Conservation (phyloP, 2,329 filamentous ascomycete genomes). For the Aureobasidium sp. region DNA sequence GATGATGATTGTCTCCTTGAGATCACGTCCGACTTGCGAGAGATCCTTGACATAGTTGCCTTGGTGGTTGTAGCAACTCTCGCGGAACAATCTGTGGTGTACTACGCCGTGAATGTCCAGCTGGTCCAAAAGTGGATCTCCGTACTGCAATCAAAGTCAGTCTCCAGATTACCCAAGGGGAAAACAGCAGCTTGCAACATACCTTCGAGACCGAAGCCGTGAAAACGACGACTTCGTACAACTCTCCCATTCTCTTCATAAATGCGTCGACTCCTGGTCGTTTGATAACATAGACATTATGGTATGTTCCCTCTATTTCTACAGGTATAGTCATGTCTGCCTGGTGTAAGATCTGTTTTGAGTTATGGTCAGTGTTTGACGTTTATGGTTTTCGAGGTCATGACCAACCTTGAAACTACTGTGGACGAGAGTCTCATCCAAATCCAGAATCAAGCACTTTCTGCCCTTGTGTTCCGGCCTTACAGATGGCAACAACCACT, state of each 20-base stretch:
- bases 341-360: conserved; percentile 80
- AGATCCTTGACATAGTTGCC: conserved; percentile 99
- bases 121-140: conserved; percentile 90
- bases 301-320: conserved; percentile 96
- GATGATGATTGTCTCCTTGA: conserved; percentile 98
- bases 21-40: conserved; percentile 89
- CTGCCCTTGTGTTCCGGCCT: conserved; percentile 71
- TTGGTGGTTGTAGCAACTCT: conserved; percentile 99
- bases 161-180: background rate
- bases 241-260: conserved; percentile 95
- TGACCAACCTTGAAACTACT: conserved; percentile 87
- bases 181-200: conserved; percentile 17
- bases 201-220: conserved; percentile 98
- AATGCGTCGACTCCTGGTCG: conserved; percentile 97
- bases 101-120: conserved; percentile 96
- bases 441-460: conserved; percentile 89
- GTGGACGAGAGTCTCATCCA: conserved; percentile 95
- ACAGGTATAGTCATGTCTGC: conserved; percentile 98
- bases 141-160: conserved; percentile 55
- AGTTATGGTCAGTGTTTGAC: background rate
- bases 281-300: conserved; percentile 99
- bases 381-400: background rate
- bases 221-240: conserved; percentile 98
- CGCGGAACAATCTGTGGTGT: conserved; percentile 90
- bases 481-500: conserved; percentile 74